phyloP scores from a whole-genome alignment of 208 protist species.

The Vickermania ingenoplastis region DNA sequence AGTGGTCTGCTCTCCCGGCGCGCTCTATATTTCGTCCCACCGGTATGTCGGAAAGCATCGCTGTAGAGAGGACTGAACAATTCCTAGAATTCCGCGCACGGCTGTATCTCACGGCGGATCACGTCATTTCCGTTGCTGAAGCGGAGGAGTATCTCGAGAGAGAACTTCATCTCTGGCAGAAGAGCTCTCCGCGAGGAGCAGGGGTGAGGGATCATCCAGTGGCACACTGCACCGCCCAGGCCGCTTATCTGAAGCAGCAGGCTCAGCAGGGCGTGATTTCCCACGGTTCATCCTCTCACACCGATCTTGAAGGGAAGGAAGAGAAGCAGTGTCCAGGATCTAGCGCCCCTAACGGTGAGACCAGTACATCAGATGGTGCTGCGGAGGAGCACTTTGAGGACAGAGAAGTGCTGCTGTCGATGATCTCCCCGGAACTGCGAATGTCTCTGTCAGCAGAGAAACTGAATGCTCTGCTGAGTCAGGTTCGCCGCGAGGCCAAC shows the following conservation, averaged over 20 bases:
- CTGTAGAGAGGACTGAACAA: too few relatives aligned
- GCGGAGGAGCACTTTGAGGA: too few relatives aligned
- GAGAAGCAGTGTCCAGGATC: too few relatives aligned
- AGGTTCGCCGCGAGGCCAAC: constrained; percentile 49
- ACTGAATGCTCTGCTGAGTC: constrained; percentile 37
- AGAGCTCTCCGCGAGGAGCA: too few relatives aligned
- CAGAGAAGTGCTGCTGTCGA: constrained; percentile 17
- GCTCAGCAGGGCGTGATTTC: not conserved
- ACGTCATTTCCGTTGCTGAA: constrained; percentile 31
- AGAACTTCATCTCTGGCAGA: too few relatives aligned
- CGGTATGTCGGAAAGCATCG: too few relatives aligned
- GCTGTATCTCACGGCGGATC: constrained; percentile 13
- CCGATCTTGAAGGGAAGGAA: too few relatives aligned
- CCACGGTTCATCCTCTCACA: too few relatives aligned
- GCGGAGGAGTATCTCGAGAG: constrained; percentile 9
- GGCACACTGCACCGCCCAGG: constrained; percentile 25
- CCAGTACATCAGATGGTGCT: too few relatives aligned
- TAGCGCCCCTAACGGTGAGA: too few relatives aligned
- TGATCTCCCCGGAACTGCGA: constrained; percentile 60
- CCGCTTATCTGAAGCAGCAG: constrained; percentile 4
- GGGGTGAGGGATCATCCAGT: constrained; percentile 19
- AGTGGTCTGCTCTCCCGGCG: constrained; percentile 12
- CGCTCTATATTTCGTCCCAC: too few relatives aligned
- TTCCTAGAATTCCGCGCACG: constrained; percentile 19
- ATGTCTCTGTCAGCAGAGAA: constrained; percentile 42